Percentiles rank a stretch among this genome's conserved stretches.
Evolutionary conservation across 176 grass and related monocot genomes (phyloP).

Genomic region (barley (Hordeum vulgare)): DNA sequence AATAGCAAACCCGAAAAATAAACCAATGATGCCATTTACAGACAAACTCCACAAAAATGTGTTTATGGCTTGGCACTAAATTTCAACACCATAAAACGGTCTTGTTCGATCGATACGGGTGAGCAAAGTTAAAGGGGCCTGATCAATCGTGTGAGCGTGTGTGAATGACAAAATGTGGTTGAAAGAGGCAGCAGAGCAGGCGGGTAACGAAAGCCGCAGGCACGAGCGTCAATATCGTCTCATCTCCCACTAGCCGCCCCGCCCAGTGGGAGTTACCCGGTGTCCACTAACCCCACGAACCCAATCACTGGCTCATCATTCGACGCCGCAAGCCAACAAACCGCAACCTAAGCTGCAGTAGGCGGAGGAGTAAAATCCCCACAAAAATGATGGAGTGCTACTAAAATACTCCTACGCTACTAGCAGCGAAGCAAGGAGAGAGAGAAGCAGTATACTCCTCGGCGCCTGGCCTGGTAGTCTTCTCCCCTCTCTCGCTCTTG

Average conservation of each 20-base stretch:
- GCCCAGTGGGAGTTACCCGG: constrained; percentile 36
- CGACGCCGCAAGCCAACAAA: constrained; percentile 25
- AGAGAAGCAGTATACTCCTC: not conserved
- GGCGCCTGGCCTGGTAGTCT: not conserved
- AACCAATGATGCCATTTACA: too few relatives aligned
- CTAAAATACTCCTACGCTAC: not conserved
- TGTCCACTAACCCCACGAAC: constrained; percentile 36
- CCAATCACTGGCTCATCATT: constrained; percentile 36
- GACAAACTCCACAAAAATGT: too few relatives aligned
- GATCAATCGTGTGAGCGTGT: too few relatives aligned
- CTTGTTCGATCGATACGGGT: too few relatives aligned
- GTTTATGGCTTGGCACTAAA: too few relatives aligned
- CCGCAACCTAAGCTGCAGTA: not conserved
- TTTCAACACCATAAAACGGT: too few relatives aligned
- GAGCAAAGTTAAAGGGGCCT: too few relatives aligned
- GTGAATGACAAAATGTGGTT: not conserved
- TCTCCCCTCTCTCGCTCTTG: constrained; percentile 3
- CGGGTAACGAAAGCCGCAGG: not conserved
- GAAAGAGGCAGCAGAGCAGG: not conserved
- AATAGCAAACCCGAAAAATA: too few relatives aligned
- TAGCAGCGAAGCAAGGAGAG: not conserved
- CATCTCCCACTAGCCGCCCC: constrained; percentile 31
- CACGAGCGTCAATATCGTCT: constrained; percentile 24
- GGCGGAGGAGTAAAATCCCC: not conserved
- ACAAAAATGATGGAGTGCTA: not conserved